Evolutionary conservation across 371 early-diverging fungal species (phyloP), one percentile per base, ranked within the genome.

Genomic region (Mucor circinelloides): DNA sequence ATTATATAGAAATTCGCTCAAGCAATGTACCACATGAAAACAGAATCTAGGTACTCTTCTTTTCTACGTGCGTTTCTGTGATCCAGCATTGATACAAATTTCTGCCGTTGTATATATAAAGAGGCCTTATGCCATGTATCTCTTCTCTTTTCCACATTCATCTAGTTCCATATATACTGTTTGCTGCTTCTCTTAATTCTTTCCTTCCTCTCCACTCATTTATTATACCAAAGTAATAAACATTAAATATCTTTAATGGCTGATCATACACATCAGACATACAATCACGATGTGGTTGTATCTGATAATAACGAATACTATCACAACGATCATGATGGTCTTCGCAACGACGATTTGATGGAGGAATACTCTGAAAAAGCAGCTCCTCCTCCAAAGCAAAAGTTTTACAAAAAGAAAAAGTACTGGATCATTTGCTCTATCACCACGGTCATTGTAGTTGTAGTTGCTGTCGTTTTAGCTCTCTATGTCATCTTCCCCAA

Each of bases 401-500:
- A 68, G 62, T 85, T 86, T 68, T 88, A 88, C 68, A 85, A 83
- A 50, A 74, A 81, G 23, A 82, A 79, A 50, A 86, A 82, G 68
- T 86, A 84, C 40, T 86, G 86, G 88, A 80, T 83, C 40, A 82
- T 79, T 58, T 88, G 88, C 62, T 76, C 80, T 6, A 77, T 81
- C 7, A 70, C 72, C 28, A 74, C 77, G 17, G 81, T 83, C 50
- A 81, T 86, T 34, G 68, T 80, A 15, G 64, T 82, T 17, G 71
- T 86, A 2, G 83, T 88, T 19, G 81, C 77, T 6, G 84, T 88
- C 12, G 58, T 82, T 6, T 64, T 88, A 7, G 71, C 75, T 4
- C 72, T 86, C 19, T 86, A 84, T 64, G 89, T 89, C 10, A 78
- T 84, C 48, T 77, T 89, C 72, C 87, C 87, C 31, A 85, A 83